phyloP scores from a whole-genome alignment of 2,329 filamentous ascomycete species.

The Fonsecaea pugnacius region DNA sequence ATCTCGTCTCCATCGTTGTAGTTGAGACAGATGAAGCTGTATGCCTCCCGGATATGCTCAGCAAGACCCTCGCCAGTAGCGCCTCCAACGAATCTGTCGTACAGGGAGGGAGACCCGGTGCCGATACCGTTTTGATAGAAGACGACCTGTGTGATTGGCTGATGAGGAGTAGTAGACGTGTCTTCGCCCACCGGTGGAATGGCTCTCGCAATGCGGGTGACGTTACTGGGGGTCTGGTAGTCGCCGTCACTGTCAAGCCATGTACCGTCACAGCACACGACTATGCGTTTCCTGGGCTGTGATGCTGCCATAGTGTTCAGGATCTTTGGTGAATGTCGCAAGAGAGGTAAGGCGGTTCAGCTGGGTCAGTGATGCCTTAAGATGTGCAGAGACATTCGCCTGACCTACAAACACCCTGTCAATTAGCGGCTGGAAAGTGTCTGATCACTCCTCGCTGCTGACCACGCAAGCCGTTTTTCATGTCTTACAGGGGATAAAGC shows the following conservation, averaged over 20 bases:
- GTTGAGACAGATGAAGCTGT: constrained; percentile 43
- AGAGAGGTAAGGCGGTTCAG: not conserved
- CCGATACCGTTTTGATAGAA: constrained; percentile 45
- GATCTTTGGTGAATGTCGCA: not conserved
- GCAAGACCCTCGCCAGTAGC: constrained; percentile 37
- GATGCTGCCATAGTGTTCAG: constrained; percentile 16
- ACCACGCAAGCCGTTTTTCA: not conserved
- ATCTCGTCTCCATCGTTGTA: constrained; percentile 46
- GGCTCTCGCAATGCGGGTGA: constrained; percentile 42
- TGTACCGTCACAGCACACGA: constrained; percentile 44
- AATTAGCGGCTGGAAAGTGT: not conserved
- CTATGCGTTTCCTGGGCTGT: constrained; percentile 39
- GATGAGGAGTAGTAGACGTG: constrained; percentile 24
- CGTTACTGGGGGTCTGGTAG: constrained; percentile 41
- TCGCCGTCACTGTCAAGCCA: constrained; percentile 42
- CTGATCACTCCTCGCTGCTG: not conserved
- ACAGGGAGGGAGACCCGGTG: constrained; percentile 37
- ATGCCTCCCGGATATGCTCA: constrained; percentile 38
- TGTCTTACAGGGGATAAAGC: not conserved
- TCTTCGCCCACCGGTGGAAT: constrained; percentile 39
- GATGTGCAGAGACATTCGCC: not conserved
- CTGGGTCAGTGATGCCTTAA: not conserved
- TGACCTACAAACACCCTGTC: not conserved
- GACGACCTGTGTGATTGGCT: constrained; percentile 40
- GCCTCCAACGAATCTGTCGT: constrained; percentile 39